These are phyloP conservation scores for Neodidymelliopsis sp. DNA, from an alignment of 2,329 filamentous ascomycete genomes.

Conservation along the genomic window DNA sequence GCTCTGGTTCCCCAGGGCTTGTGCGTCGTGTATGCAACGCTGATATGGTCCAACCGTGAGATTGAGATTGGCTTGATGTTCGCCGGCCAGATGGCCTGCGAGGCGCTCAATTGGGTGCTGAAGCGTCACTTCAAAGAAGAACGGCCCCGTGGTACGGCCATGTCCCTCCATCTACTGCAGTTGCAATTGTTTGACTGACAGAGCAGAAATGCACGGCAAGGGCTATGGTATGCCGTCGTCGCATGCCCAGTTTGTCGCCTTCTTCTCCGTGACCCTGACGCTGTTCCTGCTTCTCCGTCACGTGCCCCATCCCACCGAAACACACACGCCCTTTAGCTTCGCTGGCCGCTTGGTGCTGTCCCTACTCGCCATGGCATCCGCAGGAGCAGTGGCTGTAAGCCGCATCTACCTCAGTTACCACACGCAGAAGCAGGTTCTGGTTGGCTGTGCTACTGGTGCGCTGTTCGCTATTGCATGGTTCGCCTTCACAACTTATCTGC, in stretches of 20 bases:
- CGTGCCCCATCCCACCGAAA: conserved; percentile 55
- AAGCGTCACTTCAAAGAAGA: conserved; percentile 95
- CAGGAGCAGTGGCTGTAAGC: conserved; percentile 72
- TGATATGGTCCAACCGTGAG: conserved; percentile 91
- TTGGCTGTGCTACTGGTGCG: conserved; percentile 75
- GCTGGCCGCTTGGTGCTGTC: conserved; percentile 66
- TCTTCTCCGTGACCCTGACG: conserved; percentile 83
- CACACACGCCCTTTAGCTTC: conserved; percentile 65
- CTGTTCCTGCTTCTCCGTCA: conserved; percentile 88
- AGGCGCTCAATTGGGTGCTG: conserved; percentile 85
- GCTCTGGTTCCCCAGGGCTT: conserved; percentile 92
- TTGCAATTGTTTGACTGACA: conserved; percentile 10
- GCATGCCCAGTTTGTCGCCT: conserved; percentile 93
- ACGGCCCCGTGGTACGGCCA: conserved; percentile 73
- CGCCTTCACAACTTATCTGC: conserved; percentile 68
- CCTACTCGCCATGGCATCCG: conserved; percentile 49
- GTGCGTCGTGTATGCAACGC: conserved; percentile 85
- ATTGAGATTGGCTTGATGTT: conserved; percentile 90
- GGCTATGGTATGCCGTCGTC: conserved; percentile 98
- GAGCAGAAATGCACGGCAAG: conserved; percentile 75
- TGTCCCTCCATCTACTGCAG: not conserved
- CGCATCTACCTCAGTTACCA: conserved; percentile 94
- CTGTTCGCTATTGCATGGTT: conserved; percentile 83
- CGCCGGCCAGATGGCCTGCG: conserved; percentile 87
- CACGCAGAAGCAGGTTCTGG: conserved; percentile 85